Conservation (phyloP, 208 protist genomes). For the Plasmodiophora brassicae region DNA sequence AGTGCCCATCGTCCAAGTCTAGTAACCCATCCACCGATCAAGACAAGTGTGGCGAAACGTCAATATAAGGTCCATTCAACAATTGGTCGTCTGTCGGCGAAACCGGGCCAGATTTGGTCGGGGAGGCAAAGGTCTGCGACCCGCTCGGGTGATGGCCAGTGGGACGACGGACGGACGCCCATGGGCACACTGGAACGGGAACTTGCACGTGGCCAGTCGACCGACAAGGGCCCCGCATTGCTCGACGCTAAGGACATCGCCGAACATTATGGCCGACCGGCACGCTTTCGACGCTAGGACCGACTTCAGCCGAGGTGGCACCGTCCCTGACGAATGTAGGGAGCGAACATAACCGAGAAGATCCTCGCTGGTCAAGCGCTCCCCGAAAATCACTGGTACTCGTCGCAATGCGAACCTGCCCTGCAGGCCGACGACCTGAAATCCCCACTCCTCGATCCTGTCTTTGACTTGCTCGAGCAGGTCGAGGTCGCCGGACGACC, state of each 20-base stretch:
- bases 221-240: background rate
- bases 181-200: slow-evolving; percentile 39
- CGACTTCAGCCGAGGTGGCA: background rate
- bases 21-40: no score
- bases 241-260: background rate
- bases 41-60: no score
- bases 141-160: background rate
- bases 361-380: background rate
- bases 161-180: slow-evolving; percentile 34
- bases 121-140: no score
- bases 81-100: no score
- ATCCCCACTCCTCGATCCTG: background rate
- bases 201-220: background rate
- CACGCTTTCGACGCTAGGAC: slow-evolving; percentile 24
- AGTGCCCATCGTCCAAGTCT: no score
- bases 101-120: no score
- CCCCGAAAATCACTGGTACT: background rate
- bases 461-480: background rate
- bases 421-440: background rate
- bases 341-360: background rate
- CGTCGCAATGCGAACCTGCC: background rate
- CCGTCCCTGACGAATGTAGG: background rate
- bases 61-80: no score
- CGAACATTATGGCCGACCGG: slow-evolving; percentile 33
- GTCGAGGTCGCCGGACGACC: background rate